Percentiles rank a stretch among this genome's conserved stretches.
Conservation (phyloP, 208 protist species). For the Naegleria gruberi region DNA sequence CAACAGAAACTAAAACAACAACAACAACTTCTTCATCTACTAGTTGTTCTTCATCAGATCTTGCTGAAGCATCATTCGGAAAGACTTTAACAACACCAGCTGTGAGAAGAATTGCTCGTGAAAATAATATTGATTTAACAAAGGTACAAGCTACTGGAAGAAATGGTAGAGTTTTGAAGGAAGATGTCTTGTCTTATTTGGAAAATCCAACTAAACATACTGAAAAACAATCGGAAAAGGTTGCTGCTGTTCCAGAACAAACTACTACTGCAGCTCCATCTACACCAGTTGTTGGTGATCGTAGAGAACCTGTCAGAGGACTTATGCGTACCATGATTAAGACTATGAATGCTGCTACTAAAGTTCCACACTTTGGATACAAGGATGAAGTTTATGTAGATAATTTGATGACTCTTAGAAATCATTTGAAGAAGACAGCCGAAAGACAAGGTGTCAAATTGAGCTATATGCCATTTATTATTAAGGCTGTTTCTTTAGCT, state of each 20-base stretch:
- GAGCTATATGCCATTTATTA: constrained; percentile 82
- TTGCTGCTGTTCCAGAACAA: background rate
- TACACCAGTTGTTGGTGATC: background rate
- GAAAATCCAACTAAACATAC: background rate
- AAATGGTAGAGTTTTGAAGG: constrained; percentile 75
- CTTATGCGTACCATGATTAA: constrained; percentile 74
- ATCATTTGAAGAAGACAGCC: constrained; percentile 47
- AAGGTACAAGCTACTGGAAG: constrained; percentile 55
- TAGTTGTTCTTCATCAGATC: background rate
- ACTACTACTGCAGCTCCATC: background rate
- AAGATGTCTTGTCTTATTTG: constrained; percentile 57
- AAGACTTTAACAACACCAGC: constrained; percentile 78
- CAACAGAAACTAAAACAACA: background rate
- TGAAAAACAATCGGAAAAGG: background rate
- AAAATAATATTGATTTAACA: constrained; percentile 65
- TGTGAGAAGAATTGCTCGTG: constrained; percentile 65
- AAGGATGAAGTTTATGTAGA: constrained; percentile 75
- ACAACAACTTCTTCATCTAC: background rate
- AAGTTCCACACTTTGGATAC: constrained; percentile 76
- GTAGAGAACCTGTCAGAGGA: constrained; percentile 35
- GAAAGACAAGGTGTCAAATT: constrained; percentile 52
- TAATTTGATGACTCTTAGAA: constrained; percentile 50
- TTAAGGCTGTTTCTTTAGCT: constrained; percentile 83
- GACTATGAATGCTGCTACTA: constrained; percentile 70
- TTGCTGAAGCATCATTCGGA: background rate